Conservation (phyloP, 2,329 filamentous ascomycete genomes). For the Rugonectria rugulosa region DNA sequence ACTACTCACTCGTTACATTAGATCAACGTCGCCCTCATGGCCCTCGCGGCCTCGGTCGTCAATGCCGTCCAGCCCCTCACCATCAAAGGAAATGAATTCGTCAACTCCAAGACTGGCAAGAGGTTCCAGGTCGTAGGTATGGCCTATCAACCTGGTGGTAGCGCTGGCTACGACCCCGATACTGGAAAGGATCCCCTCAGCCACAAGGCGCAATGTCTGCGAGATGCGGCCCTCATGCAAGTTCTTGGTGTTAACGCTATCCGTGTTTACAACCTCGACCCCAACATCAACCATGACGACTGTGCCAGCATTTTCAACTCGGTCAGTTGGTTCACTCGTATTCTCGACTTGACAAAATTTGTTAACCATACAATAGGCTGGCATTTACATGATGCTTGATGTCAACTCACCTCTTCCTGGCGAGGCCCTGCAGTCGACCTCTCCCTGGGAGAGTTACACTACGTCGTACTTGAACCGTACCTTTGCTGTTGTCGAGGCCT, state of each 20-base stretch:
- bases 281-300: constrained; percentile 70
- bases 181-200: constrained; percentile 66
- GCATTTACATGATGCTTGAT: constrained; percentile 74
- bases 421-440: constrained; percentile 61
- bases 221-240: constrained; percentile 73
- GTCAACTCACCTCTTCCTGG: constrained; percentile 71
- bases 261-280: constrained; percentile 74
- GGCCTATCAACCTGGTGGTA: constrained; percentile 74
- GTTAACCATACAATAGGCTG: constrained; percentile 52
- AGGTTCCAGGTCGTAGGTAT: constrained; percentile 72
- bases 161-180: constrained; percentile 65
- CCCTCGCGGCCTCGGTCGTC: constrained; percentile 60
- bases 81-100: constrained; percentile 64
- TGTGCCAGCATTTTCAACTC: constrained; percentile 74
- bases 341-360: not conserved
- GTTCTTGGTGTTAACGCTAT: constrained; percentile 71
- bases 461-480: constrained; percentile 69
- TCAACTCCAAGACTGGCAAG: constrained; percentile 65
- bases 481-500: constrained; percentile 72
- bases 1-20: constrained; percentile 29
- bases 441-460: constrained; percentile 68
- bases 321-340: constrained; percentile 40
- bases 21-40: constrained; percentile 57
- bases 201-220: constrained; percentile 63
- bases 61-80: constrained; percentile 65